A percentile compares a stretch with the other conserved stretches of the same genome.
Evolutionary conservation across 768 basidiomycete species (phyloP).

Genomic region (Boletus tomentosulus): DNA sequence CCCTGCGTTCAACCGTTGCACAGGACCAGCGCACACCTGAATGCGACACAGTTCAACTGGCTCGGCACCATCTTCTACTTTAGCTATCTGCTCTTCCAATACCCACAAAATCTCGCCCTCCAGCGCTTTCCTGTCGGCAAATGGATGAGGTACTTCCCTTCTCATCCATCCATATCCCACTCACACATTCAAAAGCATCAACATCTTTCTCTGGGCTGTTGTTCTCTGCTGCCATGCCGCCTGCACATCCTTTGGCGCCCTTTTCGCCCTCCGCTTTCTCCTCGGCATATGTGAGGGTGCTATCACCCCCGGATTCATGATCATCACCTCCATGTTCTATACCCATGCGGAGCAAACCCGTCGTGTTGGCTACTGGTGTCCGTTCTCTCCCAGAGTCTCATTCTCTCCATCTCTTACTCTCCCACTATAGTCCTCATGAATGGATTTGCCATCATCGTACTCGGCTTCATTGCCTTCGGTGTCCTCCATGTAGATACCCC

Average conservation of each 20-base stretch:
- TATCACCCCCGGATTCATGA: constrained; percentile 78
- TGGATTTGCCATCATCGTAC: constrained; percentile 65
- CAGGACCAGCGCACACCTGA: constrained; percentile 54
- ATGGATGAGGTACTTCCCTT: constrained; percentile 65
- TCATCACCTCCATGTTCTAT: constrained; percentile 57
- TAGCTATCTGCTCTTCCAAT: constrained; percentile 58
- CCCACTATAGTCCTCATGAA: constrained; percentile 65
- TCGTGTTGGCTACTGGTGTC: constrained; percentile 52
- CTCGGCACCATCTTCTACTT: constrained; percentile 75
- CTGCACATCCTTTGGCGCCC: constrained; percentile 64
- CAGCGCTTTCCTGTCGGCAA: constrained; percentile 75
- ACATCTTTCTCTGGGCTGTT: constrained; percentile 72
- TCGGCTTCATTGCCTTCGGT: constrained; percentile 69
- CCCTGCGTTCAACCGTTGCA: neutral
- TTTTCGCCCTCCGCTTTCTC: constrained; percentile 70
- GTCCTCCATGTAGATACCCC: constrained; percentile 54
- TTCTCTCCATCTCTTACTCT: neutral
- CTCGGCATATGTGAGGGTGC: constrained; percentile 78
- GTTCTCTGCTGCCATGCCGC: constrained; percentile 59
- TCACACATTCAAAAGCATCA: constrained; percentile 40
- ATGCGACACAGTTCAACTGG: constrained; percentile 71
- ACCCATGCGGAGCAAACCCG: constrained; percentile 45
- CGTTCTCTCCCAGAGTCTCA: too few species aligned
- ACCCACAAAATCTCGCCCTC: constrained; percentile 74
- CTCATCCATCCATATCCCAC: neutral